phyloP scores from a whole-genome alignment of 345 rosid species.

The Eucalyptus dawsonii region DNA sequence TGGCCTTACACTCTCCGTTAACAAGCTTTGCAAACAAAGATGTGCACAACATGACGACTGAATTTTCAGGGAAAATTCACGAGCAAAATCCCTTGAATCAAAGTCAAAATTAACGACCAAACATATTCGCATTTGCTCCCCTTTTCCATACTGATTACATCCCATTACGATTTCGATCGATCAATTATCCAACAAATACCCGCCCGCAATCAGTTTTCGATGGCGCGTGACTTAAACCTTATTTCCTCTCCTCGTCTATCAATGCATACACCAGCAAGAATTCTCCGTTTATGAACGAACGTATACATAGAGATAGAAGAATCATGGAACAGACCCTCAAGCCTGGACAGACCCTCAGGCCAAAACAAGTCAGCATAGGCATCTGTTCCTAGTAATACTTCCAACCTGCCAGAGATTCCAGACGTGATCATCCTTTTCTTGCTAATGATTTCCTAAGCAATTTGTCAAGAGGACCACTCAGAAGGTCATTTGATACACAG shows the following conservation, averaged over 20 bases:
- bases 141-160: neutral
- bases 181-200: neutral
- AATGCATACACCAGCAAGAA: neutral
- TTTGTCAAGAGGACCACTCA: neutral
- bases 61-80: no score
- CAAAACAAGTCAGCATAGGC: no score
- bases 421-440: neutral
- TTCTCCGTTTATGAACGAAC: neutral
- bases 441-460: neutral
- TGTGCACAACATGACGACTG: no score
- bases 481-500: neutral
- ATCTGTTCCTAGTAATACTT: neutral
- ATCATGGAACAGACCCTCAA: neutral
- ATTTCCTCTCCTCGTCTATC: neutral
- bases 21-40: no score
- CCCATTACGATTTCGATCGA: neutral
- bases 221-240: neutral
- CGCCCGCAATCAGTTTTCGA: neutral
- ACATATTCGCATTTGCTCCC: constrained; percentile 4
- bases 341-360: no score
- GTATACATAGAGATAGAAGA: neutral
- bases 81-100: no score
- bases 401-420: neutral
- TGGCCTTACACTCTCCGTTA: no score
- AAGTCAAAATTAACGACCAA: no score